A percentile compares a stretch with the other conserved stretches of the same genome.
Evolutionary conservation across 202 grass and related monocot genomes (phyloP).

Genomic region (Panicum hallii): DNA sequence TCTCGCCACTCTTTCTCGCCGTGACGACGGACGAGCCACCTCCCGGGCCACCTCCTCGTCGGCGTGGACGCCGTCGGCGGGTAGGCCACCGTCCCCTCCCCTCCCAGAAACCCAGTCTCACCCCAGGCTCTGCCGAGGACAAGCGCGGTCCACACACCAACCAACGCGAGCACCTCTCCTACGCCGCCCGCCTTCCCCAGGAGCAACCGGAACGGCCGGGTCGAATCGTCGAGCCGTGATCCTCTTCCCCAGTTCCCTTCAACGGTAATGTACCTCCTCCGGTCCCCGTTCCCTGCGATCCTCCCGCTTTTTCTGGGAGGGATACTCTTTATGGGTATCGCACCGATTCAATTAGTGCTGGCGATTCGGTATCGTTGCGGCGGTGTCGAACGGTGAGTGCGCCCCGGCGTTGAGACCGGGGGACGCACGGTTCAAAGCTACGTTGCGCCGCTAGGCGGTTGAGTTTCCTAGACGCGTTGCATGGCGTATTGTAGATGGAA

Average conservation of each 20-base stretch:
- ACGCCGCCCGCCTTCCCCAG: not conserved
- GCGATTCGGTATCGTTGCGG: conserved; percentile 5
- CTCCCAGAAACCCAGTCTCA: not conserved
- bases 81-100: not conserved
- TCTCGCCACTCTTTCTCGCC: not conserved
- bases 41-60: not conserved
- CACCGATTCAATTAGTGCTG: not conserved
- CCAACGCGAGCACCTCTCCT: not conserved
- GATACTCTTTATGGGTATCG: too few species aligned
- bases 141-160: not conserved
- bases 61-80: not conserved
- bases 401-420: not conserved
- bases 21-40: not conserved
- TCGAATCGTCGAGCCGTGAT: not conserved
- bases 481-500: not conserved
- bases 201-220: conserved; percentile 7
- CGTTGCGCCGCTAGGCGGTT: not conserved
- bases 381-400: conserved; percentile 5
- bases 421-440: not conserved
- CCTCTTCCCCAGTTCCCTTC: not conserved
- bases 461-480: not conserved
- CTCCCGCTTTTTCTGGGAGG: not conserved
- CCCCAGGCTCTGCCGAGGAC: not conserved
- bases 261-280: conserved; percentile 1
- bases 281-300: not conserved